These are phyloP conservation scores for Juncus inflexus DNA, from an alignment of 176 grass and related monocot genomes.

Conservation along the genomic window DNA sequence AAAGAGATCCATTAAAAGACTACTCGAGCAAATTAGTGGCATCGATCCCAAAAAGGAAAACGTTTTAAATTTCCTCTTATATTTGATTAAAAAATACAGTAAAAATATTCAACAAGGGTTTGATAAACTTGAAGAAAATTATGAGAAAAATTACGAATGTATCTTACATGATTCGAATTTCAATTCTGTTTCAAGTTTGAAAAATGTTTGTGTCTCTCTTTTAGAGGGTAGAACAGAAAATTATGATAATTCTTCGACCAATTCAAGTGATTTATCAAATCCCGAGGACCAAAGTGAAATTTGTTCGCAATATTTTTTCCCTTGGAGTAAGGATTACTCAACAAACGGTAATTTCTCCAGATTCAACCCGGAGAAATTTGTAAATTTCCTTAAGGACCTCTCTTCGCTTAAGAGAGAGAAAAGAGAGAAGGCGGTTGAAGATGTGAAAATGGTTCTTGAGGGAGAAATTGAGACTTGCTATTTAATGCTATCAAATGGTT, in stretches of 20 bases:
- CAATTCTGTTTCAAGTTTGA: conserved; percentile 34
- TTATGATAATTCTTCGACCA: conserved; percentile 19
- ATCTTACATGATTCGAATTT: conserved; percentile 8
- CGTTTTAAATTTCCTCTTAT: conserved; percentile 11
- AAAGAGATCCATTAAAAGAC: conserved; percentile 29
- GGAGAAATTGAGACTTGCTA: conserved; percentile 32
- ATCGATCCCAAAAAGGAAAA: conserved; percentile 16
- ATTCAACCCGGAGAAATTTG: conserved; percentile 36
- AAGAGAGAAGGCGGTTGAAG: conserved; percentile 26
- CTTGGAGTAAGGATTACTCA: conserved; percentile 37
- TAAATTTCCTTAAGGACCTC: conserved; percentile 38
- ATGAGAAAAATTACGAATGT: background rate
- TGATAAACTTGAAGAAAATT: conserved; percentile 11
- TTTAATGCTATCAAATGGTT: conserved; percentile 42
- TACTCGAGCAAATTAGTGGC: conserved; percentile 18
- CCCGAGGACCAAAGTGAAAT: conserved; percentile 18
- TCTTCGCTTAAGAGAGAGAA: conserved; percentile 28
- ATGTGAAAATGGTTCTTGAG: conserved; percentile 34
- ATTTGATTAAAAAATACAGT: conserved; percentile 24
- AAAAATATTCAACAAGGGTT: conserved; percentile 17
- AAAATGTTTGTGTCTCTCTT: conserved; percentile 21
- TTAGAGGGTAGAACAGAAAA: conserved; percentile 29
- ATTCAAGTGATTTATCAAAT: too few relatives aligned
- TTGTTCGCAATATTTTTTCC: conserved; percentile 8
- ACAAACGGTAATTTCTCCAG: conserved; percentile 31